phyloP scores from a whole-genome alignment of 2,329 filamentous ascomycete species.

The Conoideocrella luteorostrata region DNA sequence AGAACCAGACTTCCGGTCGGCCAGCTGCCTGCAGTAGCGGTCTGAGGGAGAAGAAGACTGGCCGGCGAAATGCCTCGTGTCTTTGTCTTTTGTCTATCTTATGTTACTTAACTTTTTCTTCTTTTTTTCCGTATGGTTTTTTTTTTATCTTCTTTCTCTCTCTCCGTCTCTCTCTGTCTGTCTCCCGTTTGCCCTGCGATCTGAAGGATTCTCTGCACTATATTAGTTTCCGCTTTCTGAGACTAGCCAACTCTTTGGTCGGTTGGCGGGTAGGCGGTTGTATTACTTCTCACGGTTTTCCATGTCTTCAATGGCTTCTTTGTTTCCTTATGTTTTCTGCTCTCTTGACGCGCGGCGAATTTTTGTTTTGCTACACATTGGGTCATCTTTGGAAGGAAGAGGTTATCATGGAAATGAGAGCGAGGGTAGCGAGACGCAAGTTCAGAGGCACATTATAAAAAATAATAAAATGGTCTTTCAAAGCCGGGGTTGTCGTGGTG shows the following conservation, averaged over 20 bases:
- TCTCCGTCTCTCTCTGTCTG: slow-evolving; percentile 7
- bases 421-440: not conserved
- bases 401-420: not conserved
- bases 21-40: slow-evolving; percentile 19
- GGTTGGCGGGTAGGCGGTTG: slow-evolving; percentile 27
- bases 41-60: slow-evolving; percentile 18
- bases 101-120: slow-evolving; percentile 9
- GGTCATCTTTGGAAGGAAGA: not conserved
- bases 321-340: slow-evolving; percentile 16
- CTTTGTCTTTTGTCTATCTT: slow-evolving; percentile 15
- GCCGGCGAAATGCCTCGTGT: slow-evolving; percentile 30
- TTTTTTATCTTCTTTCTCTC: not conserved
- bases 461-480: not conserved
- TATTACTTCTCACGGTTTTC: slow-evolving; percentile 29
- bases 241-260: slow-evolving; percentile 20
- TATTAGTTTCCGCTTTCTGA: slow-evolving; percentile 22
- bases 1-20: slow-evolving; percentile 15
- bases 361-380: slow-evolving; percentile 2
- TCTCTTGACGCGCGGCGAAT: slow-evolving; percentile 10
- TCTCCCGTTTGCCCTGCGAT: slow-evolving; percentile 14
- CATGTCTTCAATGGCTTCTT: slow-evolving; percentile 22
- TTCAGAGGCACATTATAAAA: slow-evolving; percentile 2
- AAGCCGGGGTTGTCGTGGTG: slow-evolving; percentile 14
- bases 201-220: slow-evolving; percentile 28
- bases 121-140: slow-evolving; percentile 7